Conservation (phyloP, 2,329 filamentous ascomycete genomes). For the Fusarium fujikuroi region DNA sequence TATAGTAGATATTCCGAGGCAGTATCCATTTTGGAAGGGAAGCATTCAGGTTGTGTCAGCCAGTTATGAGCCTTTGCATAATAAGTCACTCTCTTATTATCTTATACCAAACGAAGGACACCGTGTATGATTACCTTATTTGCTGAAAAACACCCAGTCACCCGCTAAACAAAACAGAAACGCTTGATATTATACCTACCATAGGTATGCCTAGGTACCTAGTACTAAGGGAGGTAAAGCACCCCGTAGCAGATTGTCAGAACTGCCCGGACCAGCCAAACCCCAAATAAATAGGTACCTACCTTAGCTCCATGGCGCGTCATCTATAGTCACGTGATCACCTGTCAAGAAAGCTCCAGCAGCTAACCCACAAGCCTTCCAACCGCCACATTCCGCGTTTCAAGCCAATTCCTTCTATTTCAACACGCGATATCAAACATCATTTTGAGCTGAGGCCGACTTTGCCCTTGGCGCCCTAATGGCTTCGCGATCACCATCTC, state of each 20-base stretch:
- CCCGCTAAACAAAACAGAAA: not conserved
- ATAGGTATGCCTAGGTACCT: not conserved
- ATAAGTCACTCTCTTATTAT: not conserved
- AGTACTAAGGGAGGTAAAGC: not conserved
- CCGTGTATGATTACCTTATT: not conserved
- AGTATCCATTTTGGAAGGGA: not conserved
- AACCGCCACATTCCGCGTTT: slow-evolving; percentile 13
- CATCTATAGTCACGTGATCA: slow-evolving; percentile 27
- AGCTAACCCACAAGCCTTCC: slow-evolving; percentile 2
- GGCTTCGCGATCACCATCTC: slow-evolving; percentile 48
- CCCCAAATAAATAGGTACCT: not conserved
- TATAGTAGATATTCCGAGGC: not conserved
- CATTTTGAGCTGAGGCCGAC: not conserved
- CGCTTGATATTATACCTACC: not conserved
- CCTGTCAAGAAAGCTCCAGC: slow-evolving; percentile 29
- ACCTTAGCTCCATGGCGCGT: slow-evolving; percentile 3
- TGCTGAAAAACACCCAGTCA: not conserved
- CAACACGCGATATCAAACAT: slow-evolving; percentile 16
- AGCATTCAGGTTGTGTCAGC: not conserved
- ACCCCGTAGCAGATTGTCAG: no score
- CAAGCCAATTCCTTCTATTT: slow-evolving; percentile 7
- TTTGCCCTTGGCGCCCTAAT: slow-evolving; percentile 29
- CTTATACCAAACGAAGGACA: not conserved
- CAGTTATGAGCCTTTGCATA: not conserved
- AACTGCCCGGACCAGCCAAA: not conserved